phyloP scores from a whole-genome alignment of 768 basidiomycete species.

The Agrocybe chaxingu region DNA sequence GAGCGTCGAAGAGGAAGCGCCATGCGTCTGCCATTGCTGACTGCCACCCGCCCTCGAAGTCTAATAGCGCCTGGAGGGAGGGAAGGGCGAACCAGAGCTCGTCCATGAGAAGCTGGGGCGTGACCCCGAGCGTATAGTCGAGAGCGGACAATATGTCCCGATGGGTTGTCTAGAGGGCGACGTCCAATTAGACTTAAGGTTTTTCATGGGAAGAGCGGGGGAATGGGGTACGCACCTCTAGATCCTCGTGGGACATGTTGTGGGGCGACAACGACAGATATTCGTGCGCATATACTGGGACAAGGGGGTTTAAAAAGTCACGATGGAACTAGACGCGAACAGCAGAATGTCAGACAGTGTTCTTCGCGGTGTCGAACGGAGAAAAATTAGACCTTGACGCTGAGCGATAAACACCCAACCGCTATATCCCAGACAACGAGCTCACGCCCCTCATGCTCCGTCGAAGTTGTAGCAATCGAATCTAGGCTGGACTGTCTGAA shows the following conservation, averaged over 20 bases:
- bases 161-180: constrained; percentile 43
- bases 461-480: constrained; percentile 5
- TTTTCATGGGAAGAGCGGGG: not conserved
- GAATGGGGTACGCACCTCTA: constrained; percentile 43
- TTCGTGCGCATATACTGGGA: constrained; percentile 48
- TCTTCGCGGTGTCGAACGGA: not conserved
- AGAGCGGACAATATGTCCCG: constrained; percentile 50
- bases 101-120: constrained; percentile 53
- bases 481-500: constrained; percentile 1
- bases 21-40: constrained; percentile 44
- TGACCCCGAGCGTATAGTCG: constrained; percentile 45
- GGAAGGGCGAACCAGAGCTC: constrained; percentile 59
- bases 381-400: constrained; percentile 48
- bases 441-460: constrained; percentile 26
- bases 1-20: constrained; percentile 42
- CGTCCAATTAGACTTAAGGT: constrained; percentile 1
- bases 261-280: constrained; percentile 51
- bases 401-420: constrained; percentile 54
- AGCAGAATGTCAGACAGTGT: not conserved
- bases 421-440: constrained; percentile 56
- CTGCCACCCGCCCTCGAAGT: constrained; percentile 43
- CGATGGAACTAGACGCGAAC: constrained; percentile 49
- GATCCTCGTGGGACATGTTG: constrained; percentile 37
- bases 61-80: constrained; percentile 40
- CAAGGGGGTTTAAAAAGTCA: constrained; percentile 55